phyloP scores from a whole-genome alignment of 2,329 filamentous ascomycete species.

The Aspergillus puulaauensis region DNA sequence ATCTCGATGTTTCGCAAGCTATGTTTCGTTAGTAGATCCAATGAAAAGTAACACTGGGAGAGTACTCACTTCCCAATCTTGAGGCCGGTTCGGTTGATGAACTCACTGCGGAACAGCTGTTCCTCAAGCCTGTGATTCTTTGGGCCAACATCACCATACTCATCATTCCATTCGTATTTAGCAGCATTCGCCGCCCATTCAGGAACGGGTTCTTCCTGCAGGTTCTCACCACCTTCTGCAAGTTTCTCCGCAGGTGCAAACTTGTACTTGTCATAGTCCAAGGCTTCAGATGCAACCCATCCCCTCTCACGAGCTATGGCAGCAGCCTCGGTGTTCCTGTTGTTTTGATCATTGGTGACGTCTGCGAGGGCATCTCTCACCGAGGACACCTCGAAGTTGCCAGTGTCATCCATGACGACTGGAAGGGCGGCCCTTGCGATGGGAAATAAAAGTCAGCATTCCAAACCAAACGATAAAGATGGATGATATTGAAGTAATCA shows the following conservation, averaged over 20 bases:
- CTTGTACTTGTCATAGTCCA: constrained; percentile 37
- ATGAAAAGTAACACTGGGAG: not conserved
- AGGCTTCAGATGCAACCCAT: constrained; percentile 38
- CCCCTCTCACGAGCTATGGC: constrained; percentile 37
- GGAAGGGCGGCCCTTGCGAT: not conserved
- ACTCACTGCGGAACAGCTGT: constrained; percentile 66
- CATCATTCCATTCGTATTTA: constrained; percentile 81
- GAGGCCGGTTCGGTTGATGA: constrained; percentile 55
- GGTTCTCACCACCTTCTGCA: constrained; percentile 1
- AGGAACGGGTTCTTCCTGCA: constrained; percentile 21
- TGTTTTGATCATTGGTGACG: constrained; percentile 15
- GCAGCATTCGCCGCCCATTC: constrained; percentile 58
- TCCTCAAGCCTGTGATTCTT: constrained; percentile 68
- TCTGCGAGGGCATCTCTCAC: constrained; percentile 25
- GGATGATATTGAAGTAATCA: not conserved
- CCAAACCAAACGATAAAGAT: not conserved
- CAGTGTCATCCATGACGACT: constrained; percentile 15
- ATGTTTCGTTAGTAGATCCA: constrained; percentile 7
- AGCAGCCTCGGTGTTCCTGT: constrained; percentile 28
- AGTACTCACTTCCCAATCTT: constrained; percentile 62
- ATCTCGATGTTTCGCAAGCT: constrained; percentile 53
- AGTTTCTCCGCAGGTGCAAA: constrained; percentile 18
- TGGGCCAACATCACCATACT: constrained; percentile 82
- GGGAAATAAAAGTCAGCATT: not conserved
- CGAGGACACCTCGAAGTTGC: constrained; percentile 20